phyloP scores from a whole-genome alignment of 148 eudicot genomes.

The Dianthus caryophyllus region DNA sequence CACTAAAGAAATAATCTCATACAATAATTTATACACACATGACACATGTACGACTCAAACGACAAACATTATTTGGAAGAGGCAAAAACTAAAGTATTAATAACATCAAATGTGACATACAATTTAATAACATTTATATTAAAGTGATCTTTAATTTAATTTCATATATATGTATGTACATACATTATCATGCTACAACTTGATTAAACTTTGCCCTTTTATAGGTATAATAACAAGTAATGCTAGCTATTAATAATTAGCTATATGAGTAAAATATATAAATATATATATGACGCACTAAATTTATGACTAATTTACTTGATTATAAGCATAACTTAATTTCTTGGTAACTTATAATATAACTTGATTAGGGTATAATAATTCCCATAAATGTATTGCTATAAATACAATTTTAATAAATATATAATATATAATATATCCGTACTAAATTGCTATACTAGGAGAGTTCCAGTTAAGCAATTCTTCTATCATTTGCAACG shows the following conservation, averaged over 20 bases:
- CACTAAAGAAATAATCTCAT: too few species aligned
- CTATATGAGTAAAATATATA: background rate
- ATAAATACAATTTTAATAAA: too few species aligned
- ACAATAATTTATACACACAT: too few species aligned
- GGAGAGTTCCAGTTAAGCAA: conserved; percentile 58
- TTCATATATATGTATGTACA: conserved; percentile 1
- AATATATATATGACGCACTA: conserved; percentile 20
- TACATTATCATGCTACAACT: background rate
- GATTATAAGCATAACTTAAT: background rate
- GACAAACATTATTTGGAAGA: too few species aligned
- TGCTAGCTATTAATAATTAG: background rate
- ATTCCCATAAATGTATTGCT: background rate
- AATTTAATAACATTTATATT: background rate
- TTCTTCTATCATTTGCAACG: conserved; percentile 89
- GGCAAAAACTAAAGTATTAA: too few species aligned
- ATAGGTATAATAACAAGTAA: conserved; percentile 4
- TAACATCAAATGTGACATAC: too few species aligned
- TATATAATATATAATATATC: too few species aligned
- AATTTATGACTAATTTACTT: conserved; percentile 12
- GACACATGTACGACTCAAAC: background rate
- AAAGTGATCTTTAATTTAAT: background rate
- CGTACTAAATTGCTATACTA: conserved; percentile 13
- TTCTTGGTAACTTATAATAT: background rate
- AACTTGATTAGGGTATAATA: background rate
- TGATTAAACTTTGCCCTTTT: background rate